Conservation (phyloP, 2,329 filamentous ascomycete genomes). For the Rhinocladiella similis region DNA sequence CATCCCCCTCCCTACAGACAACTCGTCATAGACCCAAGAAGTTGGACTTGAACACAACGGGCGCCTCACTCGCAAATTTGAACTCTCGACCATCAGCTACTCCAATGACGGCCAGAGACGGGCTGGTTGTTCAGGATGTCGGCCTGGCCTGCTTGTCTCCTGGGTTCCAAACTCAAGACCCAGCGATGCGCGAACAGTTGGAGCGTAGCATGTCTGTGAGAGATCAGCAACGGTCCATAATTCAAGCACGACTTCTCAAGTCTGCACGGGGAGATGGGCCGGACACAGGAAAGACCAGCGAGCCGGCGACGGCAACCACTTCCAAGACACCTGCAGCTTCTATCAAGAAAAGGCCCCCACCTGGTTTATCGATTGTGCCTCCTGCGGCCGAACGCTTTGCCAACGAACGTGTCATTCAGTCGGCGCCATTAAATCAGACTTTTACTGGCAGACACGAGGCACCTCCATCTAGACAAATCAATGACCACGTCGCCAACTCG, state of each 20-base stretch:
- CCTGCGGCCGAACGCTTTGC: conserved; percentile 90
- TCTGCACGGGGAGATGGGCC: conserved; percentile 76
- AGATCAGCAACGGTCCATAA: conserved; percentile 92
- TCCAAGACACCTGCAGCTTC: conserved; percentile 68
- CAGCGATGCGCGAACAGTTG: conserved; percentile 92
- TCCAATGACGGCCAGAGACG: conserved; percentile 73
- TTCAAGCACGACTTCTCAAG: conserved; percentile 86
- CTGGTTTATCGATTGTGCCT: conserved; percentile 90
- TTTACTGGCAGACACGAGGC: conserved; percentile 88
- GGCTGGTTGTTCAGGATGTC: conserved; percentile 82
- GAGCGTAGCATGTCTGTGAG: conserved; percentile 91
- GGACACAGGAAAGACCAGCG: conserved; percentile 57
- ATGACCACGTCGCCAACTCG: conserved; percentile 79
- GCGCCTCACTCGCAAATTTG: conserved; percentile 42
- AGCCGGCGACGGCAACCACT: conserved; percentile 38
- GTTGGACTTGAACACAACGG: conserved; percentile 67
- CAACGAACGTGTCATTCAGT: conserved; percentile 93
- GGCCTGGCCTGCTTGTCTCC: conserved; percentile 93
- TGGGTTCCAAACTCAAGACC: conserved; percentile 93
- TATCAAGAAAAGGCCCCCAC: conserved; percentile 71
- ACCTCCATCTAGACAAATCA: conserved; percentile 72
- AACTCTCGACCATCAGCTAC: conserved; percentile 61
- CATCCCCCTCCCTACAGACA: conserved; percentile 73
- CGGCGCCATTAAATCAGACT: conserved; percentile 88
- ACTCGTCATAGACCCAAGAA: conserved; percentile 74